These are phyloP conservation scores for Ramaria sp. DNA, from an alignment of 768 basidiomycete genomes.

Conservation along the genomic window DNA sequence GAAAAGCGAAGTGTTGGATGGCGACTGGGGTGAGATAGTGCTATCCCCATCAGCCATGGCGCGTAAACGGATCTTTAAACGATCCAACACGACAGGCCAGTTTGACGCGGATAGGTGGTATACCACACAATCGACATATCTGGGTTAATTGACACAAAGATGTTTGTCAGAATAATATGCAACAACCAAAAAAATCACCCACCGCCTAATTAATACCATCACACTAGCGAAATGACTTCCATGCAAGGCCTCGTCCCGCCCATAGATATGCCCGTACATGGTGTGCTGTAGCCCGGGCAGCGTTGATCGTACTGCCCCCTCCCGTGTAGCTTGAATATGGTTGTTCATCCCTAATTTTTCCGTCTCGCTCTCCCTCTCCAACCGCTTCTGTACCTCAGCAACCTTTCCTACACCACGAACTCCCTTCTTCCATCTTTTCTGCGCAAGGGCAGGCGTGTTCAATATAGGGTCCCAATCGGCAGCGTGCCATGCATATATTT, in stretches of 20 bases:
- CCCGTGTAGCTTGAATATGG: background rate
- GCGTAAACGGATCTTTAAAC: background rate
- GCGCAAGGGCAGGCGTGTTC: background rate
- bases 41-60: background rate
- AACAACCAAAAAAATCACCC: background rate
- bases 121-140: conserved; percentile 1
- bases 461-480: background rate
- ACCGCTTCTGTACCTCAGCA: background rate
- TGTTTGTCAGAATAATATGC: too few species aligned
- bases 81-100: background rate
- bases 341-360: background rate
- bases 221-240: conserved; percentile 5
- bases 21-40: background rate
- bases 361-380: background rate
- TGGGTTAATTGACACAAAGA: background rate
- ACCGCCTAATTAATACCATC: background rate
- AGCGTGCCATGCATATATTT: background rate
- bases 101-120: conserved; percentile 7
- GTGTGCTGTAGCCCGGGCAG: background rate
- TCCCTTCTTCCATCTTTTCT: background rate
- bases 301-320: too few species aligned
- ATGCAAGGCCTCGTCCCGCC: conserved; percentile 1
- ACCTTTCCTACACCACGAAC: background rate
- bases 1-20: background rate
- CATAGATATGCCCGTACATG: conserved; percentile 4